Evolutionary conservation across 2,329 filamentous ascomycete genomes (phyloP).

Genomic region (Elsinoe ampelina): DNA sequence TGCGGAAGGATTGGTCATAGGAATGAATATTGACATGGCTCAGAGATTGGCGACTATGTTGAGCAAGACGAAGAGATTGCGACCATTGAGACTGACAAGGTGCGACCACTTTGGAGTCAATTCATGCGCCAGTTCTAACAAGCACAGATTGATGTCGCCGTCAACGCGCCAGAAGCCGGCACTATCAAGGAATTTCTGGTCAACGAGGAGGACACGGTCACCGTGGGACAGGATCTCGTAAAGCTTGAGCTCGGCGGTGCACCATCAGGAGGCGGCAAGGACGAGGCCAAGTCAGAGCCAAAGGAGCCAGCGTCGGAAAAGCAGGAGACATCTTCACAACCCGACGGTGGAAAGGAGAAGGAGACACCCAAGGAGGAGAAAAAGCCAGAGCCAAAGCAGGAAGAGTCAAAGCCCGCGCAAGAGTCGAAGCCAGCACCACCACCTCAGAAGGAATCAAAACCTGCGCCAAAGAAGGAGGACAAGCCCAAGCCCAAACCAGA

Average conservation of each 20-base stretch:
- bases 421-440: conserved; percentile 32
- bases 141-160: conserved; percentile 79
- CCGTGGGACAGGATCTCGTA: conserved; percentile 83
- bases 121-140: conserved; percentile 14
- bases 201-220: conserved; percentile 90
- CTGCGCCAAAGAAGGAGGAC: conserved; percentile 32
- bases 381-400: conserved; percentile 39
- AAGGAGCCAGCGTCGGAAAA: conserved; percentile 51
- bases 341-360: conserved; percentile 41
- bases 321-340: conserved; percentile 48
- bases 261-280: conserved; percentile 43
- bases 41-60: conserved; percentile 81
- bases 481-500: conserved; percentile 28
- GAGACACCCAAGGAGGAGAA: conserved; percentile 28
- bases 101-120: conserved; percentile 29
- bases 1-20: neutral
- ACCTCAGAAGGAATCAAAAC: conserved; percentile 32
- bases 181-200: conserved; percentile 86
- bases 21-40: conserved; percentile 2
- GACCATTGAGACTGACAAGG: conserved; percentile 98
- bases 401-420: conserved; percentile 30
- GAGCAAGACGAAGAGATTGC: conserved; percentile 96
- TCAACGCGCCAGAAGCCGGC: conserved; percentile 86
- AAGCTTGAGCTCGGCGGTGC: conserved; percentile 72
- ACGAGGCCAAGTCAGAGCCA: conserved; percentile 45